Evolutionary conservation across 306 rosid species (phyloP), one percentile per base, ranked within the genome.

Genomic region (Castanea sativa): DNA sequence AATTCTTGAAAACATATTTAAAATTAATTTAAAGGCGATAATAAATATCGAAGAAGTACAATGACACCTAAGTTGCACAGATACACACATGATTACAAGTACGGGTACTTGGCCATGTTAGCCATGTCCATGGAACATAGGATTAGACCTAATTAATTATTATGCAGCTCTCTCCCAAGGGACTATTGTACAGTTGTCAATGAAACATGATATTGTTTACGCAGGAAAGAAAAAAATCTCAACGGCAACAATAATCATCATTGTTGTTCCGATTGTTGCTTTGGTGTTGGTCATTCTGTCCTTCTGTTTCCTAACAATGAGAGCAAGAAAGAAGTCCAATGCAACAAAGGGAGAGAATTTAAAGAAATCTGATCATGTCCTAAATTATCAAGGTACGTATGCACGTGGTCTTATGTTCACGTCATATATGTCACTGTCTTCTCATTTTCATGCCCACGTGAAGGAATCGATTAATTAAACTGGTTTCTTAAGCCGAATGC

Each of bases 241-340:
- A 23, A 15, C 30, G 0, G n/a, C 12, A 20, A 60, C 70, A 25
- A 83, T 74, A 41, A 59, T 79, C 15, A 74, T 74, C 60, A 79
- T 83, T 33, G 83, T 69, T 6, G 78, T 55, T 57, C 77, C 86
- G 23, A 75, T 83, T 60, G 6, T 33, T 15, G 81, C 77, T 21
- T 19, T 79, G 8, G 5, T 78, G 20, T 70, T 83, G 1, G 43
- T 79, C 55, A 11, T 53, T 5, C 7, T 79, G 19, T 58, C 80
- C 16, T 78, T 21, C 68, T 79, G 67, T 41, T 58, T 79, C 69
- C 30, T 83, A 7, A 20, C 35, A 5, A 76, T 35, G 65, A 78
- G 83, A 61, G 76, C 75, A 30, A 75, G 38, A 75, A 64, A 52
- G 38, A 79, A 67, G 77, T 4, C 35, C 60, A 32, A 20, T 58